phyloP scores from a whole-genome alignment of 2,329 filamentous ascomycete species.

The Lecanicillium sp. region DNA sequence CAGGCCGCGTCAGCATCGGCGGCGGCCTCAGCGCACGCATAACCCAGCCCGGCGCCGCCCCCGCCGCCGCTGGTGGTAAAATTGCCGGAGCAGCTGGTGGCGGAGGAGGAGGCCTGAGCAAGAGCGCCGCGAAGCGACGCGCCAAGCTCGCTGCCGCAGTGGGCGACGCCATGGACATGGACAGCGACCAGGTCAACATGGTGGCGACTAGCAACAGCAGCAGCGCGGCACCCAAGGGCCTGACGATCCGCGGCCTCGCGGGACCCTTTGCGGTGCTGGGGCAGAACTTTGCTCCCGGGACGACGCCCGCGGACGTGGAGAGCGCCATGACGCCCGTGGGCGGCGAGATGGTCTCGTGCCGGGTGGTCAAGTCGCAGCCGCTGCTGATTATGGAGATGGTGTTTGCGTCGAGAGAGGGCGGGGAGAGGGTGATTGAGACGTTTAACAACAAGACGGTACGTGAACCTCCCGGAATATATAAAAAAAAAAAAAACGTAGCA shows the following conservation, averaged over 20 bases:
- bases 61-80: constrained; percentile 9
- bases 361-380: constrained; percentile 58
- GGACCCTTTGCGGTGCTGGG: constrained; percentile 67
- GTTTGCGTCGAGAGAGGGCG: constrained; percentile 64
- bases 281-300: constrained; percentile 76
- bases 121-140: constrained; percentile 18
- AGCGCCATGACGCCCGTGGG: constrained; percentile 72
- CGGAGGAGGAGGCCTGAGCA: constrained; percentile 10
- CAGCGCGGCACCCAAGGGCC: constrained; percentile 33
- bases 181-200: constrained; percentile 13
- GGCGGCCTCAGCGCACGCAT: constrained; percentile 41
- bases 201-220: constrained; percentile 22
- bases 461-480: constrained; percentile 6
- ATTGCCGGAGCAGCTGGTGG: constrained; percentile 2
- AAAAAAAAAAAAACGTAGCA: not conserved
- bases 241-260: constrained; percentile 66
- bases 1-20: constrained; percentile 11
- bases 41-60: constrained; percentile 25
- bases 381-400: constrained; percentile 72
- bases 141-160: constrained; percentile 38
- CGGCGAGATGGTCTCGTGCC: constrained; percentile 60
- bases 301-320: constrained; percentile 75
- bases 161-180: constrained; percentile 27
- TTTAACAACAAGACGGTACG: constrained; percentile 74
- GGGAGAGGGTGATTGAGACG: constrained; percentile 64